Conservation (phyloP, 306 rosid genomes). For the Spatholobus suberectus region DNA sequence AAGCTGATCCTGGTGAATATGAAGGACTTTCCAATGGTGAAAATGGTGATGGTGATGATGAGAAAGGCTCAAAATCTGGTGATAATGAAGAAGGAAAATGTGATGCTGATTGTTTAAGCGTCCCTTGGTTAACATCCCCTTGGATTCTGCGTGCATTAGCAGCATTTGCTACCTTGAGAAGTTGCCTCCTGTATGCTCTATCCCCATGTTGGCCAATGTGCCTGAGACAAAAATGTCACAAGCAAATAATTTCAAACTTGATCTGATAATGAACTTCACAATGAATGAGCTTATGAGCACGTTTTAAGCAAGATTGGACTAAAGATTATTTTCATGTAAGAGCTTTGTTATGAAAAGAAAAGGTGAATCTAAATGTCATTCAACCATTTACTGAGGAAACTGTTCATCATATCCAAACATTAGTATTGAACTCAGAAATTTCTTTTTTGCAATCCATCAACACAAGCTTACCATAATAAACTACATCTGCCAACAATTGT, state of each 20-base stretch:
- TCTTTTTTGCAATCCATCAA: background rate
- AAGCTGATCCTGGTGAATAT: background rate
- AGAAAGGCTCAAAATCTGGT: constrained; percentile 1
- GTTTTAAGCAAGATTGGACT: background rate
- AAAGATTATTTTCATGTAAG: background rate
- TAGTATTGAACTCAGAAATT: background rate
- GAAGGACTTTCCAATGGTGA: background rate
- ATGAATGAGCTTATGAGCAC: background rate
- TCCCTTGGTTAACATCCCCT: background rate
- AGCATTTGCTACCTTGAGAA: constrained; percentile 40
- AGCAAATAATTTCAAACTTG: background rate
- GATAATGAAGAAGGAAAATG: constrained; percentile 30
- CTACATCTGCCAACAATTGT: constrained; percentile 36
- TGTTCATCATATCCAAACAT: background rate
- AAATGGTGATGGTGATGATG: background rate
- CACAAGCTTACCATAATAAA: constrained; percentile 46
- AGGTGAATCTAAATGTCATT: background rate
- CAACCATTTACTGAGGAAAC: background rate
- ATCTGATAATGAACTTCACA: background rate
- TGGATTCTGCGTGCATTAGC: background rate
- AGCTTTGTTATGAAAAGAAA: background rate
- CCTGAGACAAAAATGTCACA: constrained; percentile 54
- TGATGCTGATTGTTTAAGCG: constrained; percentile 28
- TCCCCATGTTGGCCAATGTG: constrained; percentile 47
- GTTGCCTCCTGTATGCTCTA: constrained; percentile 49